These are phyloP conservation scores for Colletotrichum godetiae DNA, from an alignment of 2,329 filamentous ascomycete species.

Conservation along the genomic window DNA sequence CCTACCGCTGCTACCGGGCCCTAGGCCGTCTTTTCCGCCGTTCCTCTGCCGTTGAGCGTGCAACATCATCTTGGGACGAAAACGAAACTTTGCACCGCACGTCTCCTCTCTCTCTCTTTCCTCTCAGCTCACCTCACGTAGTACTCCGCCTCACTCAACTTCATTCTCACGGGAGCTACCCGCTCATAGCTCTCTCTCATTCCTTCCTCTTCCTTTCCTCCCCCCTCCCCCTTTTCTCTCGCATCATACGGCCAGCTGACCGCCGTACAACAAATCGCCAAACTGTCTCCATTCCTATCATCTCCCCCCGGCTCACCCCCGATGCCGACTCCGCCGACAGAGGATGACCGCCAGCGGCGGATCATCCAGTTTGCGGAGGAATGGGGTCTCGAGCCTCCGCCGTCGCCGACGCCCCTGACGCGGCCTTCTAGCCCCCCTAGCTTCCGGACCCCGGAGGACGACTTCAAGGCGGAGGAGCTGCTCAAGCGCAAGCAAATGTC, in stretches of 20 bases:
- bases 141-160: background rate
- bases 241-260: background rate
- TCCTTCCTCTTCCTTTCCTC: background rate
- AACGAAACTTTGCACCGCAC: constrained; percentile 35
- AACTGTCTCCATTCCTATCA: constrained; percentile 14
- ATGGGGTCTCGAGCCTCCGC: constrained; percentile 59
- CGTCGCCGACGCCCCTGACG: constrained; percentile 51
- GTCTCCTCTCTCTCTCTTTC: constrained; percentile 15
- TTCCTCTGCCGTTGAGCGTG: constrained; percentile 7
- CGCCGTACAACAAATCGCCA: constrained; percentile 1
- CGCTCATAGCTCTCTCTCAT: background rate
- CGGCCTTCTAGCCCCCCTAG: constrained; percentile 55
- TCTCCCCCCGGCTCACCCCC: constrained; percentile 13
- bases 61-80: constrained; percentile 26
- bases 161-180: background rate
- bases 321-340: constrained; percentile 33
- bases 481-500: constrained; percentile 57
- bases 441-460: constrained; percentile 60
- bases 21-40: constrained; percentile 27
- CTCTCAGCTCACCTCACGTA: constrained; percentile 2
- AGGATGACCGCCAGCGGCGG: constrained; percentile 55
- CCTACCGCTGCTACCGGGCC: constrained; percentile 24
- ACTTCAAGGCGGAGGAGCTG: constrained; percentile 64
- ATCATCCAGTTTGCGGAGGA: constrained; percentile 62
- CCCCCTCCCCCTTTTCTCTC: background rate